Evolutionary conservation across 192 early-diverging fungal species (phyloP).

Genomic region (Rhizoclosmatium sp.): DNA sequence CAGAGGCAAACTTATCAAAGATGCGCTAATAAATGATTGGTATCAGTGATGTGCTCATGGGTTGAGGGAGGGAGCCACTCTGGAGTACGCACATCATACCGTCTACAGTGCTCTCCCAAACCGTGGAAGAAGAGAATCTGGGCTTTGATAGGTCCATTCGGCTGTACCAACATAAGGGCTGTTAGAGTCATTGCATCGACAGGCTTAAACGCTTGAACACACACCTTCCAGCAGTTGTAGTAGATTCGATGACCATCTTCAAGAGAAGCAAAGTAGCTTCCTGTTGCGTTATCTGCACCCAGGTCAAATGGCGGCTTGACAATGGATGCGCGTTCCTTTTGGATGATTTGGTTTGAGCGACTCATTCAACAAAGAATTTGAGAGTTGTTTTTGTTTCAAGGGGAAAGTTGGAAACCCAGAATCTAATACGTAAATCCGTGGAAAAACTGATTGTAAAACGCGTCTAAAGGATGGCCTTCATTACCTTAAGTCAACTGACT

Average conservation of each 20-base stretch:
- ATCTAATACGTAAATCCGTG: no score
- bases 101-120: slow-evolving; percentile 66
- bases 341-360: background rate
- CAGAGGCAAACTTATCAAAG: slow-evolving; percentile 59
- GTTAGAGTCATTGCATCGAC: background rate
- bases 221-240: slow-evolving; percentile 36
- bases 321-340: background rate
- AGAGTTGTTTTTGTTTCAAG: no score
- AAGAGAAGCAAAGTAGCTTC: slow-evolving; percentile 16
- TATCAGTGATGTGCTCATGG: background rate
- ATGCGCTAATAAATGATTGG: slow-evolving; percentile 43
- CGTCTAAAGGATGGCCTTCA: no score
- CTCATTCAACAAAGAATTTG: no score
- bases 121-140: slow-evolving; percentile 67
- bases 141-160: slow-evolving; percentile 37
- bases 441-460: no score
- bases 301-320: slow-evolving; percentile 8
- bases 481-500: no score
- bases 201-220: background rate
- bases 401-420: no score
- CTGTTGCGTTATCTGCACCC: slow-evolving; percentile 8
- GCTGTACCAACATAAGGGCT: background rate
- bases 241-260: slow-evolving; percentile 27
- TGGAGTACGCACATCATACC: slow-evolving; percentile 54
- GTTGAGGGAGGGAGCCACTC: background rate